These are phyloP conservation scores for Cladosporium sp. DNA, from an alignment of 2,329 filamentous ascomycete genomes.

Conservation along the genomic window DNA sequence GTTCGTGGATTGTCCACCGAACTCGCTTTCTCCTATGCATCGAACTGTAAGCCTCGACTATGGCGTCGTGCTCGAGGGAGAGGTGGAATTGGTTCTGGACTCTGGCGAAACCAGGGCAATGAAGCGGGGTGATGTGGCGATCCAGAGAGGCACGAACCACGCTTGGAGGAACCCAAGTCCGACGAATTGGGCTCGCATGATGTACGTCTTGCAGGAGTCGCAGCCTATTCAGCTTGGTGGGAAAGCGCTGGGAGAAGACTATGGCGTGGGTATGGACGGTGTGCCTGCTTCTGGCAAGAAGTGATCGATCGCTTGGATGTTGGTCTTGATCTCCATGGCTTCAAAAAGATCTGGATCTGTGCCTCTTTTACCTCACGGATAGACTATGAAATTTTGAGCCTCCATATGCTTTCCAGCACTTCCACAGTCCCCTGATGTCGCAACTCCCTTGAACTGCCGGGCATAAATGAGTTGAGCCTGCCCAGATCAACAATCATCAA, in stretches of 20 bases:
- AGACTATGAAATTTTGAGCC: too few species aligned
- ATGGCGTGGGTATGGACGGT: constrained; percentile 25
- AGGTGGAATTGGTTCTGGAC: constrained; percentile 30
- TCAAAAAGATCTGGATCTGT: too few species aligned
- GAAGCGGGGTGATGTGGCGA: constrained; percentile 28
- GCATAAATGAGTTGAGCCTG: too few species aligned
- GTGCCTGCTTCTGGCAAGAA: constrained; percentile 18
- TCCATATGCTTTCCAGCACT: too few species aligned
- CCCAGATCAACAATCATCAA: too few species aligned
- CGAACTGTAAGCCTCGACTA: constrained; percentile 31
- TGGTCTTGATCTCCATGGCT: too few species aligned
- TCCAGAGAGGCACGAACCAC: constrained; percentile 32
- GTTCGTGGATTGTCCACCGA: constrained; percentile 18
- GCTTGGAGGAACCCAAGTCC: constrained; percentile 31
- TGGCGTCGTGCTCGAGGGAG: constrained; percentile 30
- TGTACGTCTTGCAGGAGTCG: constrained; percentile 30
- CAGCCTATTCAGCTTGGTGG: constrained; percentile 27
- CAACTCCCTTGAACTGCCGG: too few species aligned
- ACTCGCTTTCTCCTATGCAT: not conserved
- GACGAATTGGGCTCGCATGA: constrained; percentile 31
- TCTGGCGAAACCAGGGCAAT: constrained; percentile 28
- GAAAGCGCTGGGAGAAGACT: constrained; percentile 28
- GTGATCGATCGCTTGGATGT: not conserved
- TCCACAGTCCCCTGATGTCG: too few species aligned
- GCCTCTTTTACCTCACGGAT: too few species aligned